Conservation (phyloP, 1,284 basidiomycete species). For the Heterobasidion occidentale region DNA sequence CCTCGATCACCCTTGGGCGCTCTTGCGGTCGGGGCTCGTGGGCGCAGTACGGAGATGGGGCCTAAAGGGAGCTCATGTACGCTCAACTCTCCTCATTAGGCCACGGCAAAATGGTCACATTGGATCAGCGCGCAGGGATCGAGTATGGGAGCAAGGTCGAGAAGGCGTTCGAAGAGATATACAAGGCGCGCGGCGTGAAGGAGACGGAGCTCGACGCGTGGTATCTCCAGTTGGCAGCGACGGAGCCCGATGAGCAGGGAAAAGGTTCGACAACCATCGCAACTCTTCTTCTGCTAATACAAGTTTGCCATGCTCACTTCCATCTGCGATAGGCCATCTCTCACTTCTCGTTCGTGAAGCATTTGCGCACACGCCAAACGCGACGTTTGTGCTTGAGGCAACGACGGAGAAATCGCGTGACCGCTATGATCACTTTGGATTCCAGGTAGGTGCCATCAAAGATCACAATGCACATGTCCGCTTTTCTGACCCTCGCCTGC, state of each 20-base stretch:
- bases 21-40: background rate
- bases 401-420: background rate
- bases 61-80: background rate
- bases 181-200: background rate
- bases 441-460: background rate
- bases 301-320: background rate
- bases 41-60: background rate
- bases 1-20: background rate
- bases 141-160: background rate
- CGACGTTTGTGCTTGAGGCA: background rate
- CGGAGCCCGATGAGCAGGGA: background rate
- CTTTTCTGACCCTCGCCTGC: background rate
- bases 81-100: background rate
- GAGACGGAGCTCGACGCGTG: background rate
- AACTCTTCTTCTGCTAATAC: background rate
- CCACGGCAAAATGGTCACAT: background rate
- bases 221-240: background rate
- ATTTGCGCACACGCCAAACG: background rate
- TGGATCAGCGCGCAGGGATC: background rate
- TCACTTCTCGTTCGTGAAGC: background rate
- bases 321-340: background rate
- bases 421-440: background rate
- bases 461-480: background rate
- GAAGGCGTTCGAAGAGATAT: background rate
- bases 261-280: background rate